phyloP scores from a whole-genome alignment of 1,139 yeast species.

The Komagataea norvegica region DNA sequence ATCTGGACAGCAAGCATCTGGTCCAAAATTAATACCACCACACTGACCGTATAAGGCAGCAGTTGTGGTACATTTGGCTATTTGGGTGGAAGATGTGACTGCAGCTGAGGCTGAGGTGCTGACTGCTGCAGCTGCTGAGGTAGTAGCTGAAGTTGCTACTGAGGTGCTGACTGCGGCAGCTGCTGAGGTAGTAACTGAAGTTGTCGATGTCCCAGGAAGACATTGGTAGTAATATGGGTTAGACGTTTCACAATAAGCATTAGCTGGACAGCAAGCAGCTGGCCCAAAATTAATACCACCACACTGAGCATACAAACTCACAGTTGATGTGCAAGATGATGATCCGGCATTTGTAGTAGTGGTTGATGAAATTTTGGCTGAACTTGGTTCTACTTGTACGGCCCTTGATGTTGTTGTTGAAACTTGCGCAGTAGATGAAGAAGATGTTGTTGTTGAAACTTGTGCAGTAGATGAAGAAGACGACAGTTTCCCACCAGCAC shows the following conservation, averaged over 20 bases:
- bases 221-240: conserved; percentile 18
- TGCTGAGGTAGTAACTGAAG: background rate
- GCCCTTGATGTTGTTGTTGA: too few species aligned
- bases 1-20: conserved; percentile 28
- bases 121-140: too few species aligned
- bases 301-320: background rate
- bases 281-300: conserved; percentile 10
- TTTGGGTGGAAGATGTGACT: background rate
- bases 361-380: too few species aligned
- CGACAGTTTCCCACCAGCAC: background rate
- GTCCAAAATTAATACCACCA: background rate
- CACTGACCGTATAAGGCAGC: background rate
- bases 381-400: too few species aligned
- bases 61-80: background rate
- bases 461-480: background rate
- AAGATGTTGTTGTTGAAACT: background rate
- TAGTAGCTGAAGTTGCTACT: background rate
- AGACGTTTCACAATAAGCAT: too few species aligned
- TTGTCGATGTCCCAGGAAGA: conserved; percentile 1
- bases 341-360: too few species aligned
- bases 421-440: too few species aligned
- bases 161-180: background rate
- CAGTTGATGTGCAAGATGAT: conserved; percentile 1
- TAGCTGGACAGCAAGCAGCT: conserved; percentile 27
- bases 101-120: background rate